Percentiles rank a stretch among this genome's conserved stretches.
phyloP scores from a whole-genome alignment of 1,284 basidiomycete genomes.

The Austropuccinia psidii region DNA sequence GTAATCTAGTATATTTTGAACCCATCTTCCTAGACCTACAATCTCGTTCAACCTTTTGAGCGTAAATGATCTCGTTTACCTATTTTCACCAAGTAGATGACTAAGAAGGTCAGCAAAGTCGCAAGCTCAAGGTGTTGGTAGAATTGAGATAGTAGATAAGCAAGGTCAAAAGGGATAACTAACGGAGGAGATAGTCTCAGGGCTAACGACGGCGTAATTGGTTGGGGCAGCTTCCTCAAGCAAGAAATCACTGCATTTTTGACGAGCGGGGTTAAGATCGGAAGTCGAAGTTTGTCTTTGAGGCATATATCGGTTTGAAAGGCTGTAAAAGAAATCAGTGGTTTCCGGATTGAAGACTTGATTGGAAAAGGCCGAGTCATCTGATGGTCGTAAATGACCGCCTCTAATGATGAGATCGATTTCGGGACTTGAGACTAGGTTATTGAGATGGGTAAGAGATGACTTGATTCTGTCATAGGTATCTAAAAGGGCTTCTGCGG shows the following conservation, averaged over 20 bases:
- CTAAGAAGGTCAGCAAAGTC: slow-evolving; percentile 47
- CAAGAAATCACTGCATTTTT: slow-evolving; percentile 45
- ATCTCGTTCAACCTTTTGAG: slow-evolving; percentile 54
- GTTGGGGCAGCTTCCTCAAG: slow-evolving; percentile 54
- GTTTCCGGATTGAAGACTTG: slow-evolving; percentile 56
- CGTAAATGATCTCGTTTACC: slow-evolving; percentile 56
- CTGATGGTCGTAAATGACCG: slow-evolving; percentile 56
- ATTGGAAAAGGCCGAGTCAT: slow-evolving; percentile 57
- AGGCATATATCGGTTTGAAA: slow-evolving; percentile 20
- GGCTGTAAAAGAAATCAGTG: slow-evolving; percentile 43
- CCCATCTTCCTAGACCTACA: slow-evolving; percentile 7
- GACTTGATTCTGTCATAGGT: slow-evolving; percentile 40
- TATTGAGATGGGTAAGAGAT: slow-evolving; percentile 49
- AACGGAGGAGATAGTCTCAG: slow-evolving; percentile 43
- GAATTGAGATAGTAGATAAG: background rate
- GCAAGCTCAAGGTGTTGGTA: slow-evolving; percentile 37
- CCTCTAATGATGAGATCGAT: slow-evolving; percentile 57
- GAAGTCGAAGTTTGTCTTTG: background rate
- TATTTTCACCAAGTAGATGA: background rate
- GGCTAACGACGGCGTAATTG: slow-evolving; percentile 58
- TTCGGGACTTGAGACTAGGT: slow-evolving; percentile 46
- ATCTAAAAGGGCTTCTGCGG: slow-evolving; percentile 50
- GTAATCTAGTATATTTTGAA: background rate
- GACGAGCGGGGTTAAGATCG: background rate
- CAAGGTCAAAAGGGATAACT: background rate